Evolutionary conservation across 2,329 filamentous ascomycete genomes (phyloP).

Genomic region (Stemphylium lycopersici): DNA sequence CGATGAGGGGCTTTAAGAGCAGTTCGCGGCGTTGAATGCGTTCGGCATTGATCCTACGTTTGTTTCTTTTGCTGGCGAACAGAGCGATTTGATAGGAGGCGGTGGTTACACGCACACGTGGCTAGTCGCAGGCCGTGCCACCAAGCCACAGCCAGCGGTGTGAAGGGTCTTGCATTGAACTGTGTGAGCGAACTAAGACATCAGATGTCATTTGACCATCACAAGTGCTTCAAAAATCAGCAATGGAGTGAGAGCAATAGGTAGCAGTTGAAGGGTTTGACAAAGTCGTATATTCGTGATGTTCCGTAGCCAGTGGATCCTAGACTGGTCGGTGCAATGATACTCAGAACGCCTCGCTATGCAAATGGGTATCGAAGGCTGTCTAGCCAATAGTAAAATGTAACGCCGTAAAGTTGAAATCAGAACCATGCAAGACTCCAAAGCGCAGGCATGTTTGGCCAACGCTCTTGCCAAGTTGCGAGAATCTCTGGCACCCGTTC

Average conservation of each 20-base stretch:
- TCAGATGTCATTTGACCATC: constrained; percentile 1
- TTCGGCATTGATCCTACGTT: neutral
- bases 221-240: neutral
- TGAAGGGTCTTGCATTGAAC: neutral
- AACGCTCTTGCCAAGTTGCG: constrained; percentile 91
- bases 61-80: constrained; percentile 1
- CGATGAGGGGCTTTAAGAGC: neutral
- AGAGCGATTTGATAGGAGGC: neutral
- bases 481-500: constrained; percentile 91
- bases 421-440: constrained; percentile 97
- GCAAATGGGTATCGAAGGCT: constrained; percentile 30
- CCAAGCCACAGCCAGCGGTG: constrained; percentile 5
- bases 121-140: constrained; percentile 13
- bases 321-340: neutral
- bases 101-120: constrained; percentile 14
- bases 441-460: constrained; percentile 86
- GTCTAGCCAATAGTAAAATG: constrained; percentile 1
- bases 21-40: neutral
- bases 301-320: neutral
- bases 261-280: neutral
- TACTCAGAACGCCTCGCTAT: constrained; percentile 30
- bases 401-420: constrained; percentile 5
- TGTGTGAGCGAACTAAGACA: neutral
- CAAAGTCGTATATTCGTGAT: constrained; percentile 5
- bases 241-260: neutral